Base-by-base conservation (phyloP, 495 filamentous ascomycete genomes). In the Aspergillus saccharolyticus region DNA sequence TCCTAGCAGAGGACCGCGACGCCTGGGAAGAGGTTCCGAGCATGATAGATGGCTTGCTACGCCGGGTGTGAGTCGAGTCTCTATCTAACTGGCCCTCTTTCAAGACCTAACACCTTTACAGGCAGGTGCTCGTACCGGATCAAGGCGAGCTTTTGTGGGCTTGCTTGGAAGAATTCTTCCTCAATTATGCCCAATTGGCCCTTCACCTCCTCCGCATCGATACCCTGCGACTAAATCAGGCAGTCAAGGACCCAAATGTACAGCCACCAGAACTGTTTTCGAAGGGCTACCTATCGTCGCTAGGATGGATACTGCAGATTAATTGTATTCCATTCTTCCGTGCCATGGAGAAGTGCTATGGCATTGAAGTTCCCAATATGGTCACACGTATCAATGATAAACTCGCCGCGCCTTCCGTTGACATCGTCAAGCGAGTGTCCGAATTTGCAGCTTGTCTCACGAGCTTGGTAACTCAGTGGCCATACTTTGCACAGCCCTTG, bases 1-100 rank as follows among this genome's bases (percentile, higher is more conserved):
- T 62, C 12, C 58, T 70, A 8, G 43, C 54, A 3, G 71, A 81
- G 2, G 69, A 83, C 25, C 56, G 61, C 21, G 72, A 75, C 8
- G 82, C 84, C 60, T 85, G 83, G 83, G 75, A 81, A 22, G 70
- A 77, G 12, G 42, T 85, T 7, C 78, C 80, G 2, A 51, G 30
- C 0, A 20, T 83, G 21, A 54, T 78, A 28, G 76, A 81, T 43
- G 59, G 57, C 42, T 50, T 83, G 17, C 57, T 81, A 46, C 70
- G 70, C 56, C 69, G 81, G 68, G 53, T 63, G 78, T 80, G 70
- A 59, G 71, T 67, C 15, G 33, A 9, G n/a, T n/a, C n/a, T n/a
- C n/a, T n/a, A n/a, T n/a, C n/a, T n/a, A n/a, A n/a, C n/a, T n/a
- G n/a, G n/a, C n/a, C n/a, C n/a, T n/a, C n/a, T n/a, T n/a, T n/a